Conservation (phyloP, 768 basidiomycete species). For the Dacryopinax spathularia region DNA sequence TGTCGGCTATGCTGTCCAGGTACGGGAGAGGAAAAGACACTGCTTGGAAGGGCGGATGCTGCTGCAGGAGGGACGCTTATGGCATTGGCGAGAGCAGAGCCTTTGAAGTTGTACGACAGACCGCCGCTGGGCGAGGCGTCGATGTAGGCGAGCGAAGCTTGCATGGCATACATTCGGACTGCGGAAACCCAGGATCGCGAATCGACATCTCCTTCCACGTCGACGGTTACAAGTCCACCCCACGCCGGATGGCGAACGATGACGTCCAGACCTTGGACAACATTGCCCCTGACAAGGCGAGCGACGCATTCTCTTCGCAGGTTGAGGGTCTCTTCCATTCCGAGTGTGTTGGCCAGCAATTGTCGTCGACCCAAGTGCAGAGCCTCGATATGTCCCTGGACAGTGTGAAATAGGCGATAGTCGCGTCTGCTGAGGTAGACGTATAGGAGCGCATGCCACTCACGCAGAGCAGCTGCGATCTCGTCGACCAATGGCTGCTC, state of each 20-base stretch:
- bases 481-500: conserved; percentile 89
- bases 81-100: neutral
- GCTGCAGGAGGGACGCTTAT: neutral
- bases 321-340: conserved; percentile 67
- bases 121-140: conserved; percentile 26
- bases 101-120: neutral
- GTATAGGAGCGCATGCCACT: conserved; percentile 90
- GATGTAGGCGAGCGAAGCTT: conserved; percentile 66
- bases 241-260: conserved; percentile 91
- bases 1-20: neutral
- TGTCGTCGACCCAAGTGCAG: conserved; percentile 86
- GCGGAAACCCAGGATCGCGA: conserved; percentile 76
- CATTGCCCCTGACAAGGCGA: conserved; percentile 74
- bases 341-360: conserved; percentile 73
- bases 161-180: conserved; percentile 83
- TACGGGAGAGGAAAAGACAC: neutral
- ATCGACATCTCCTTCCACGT: conserved; percentile 71
- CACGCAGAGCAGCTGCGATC: conserved; percentile 87
- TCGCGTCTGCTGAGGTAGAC: conserved; percentile 79
- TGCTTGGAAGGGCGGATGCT: neutral
- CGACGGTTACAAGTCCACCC: conserved; percentile 81
- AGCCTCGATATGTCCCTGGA: conserved; percentile 78
- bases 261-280: conserved; percentile 83
- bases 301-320: conserved; percentile 78
- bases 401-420: conserved; percentile 74